phyloP scores from a whole-genome alignment of 164 flowering plant genomes.

The Vitis cinerea region DNA sequence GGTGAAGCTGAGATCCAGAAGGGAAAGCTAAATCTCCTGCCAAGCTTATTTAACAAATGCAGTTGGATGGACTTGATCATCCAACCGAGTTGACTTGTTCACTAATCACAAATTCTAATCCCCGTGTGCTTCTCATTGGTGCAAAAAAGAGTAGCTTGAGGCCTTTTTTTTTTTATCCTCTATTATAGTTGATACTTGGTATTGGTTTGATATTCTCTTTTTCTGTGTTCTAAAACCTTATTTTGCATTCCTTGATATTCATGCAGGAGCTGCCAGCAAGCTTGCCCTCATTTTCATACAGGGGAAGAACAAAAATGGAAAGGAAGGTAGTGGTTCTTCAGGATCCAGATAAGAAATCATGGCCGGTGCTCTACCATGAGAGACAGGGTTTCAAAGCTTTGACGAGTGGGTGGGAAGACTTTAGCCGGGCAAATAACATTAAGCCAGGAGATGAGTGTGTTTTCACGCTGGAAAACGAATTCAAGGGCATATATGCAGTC shows the following conservation, averaged over 20 bases:
- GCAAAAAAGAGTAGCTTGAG: neutral
- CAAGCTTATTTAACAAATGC: too few relatives aligned
- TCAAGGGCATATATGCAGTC: constrained; percentile 18
- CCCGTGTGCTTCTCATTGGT: too few relatives aligned
- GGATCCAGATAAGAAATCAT: constrained; percentile 27
- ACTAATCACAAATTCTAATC: neutral
- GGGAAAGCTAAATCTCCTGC: too few relatives aligned
- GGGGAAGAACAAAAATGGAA: constrained; percentile 4
- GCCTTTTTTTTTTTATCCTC: neutral
- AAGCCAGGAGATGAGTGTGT: constrained; percentile 31
- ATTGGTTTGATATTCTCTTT: neutral
- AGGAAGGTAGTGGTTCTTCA: constrained; percentile 25
- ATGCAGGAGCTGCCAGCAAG: constrained; percentile 31
- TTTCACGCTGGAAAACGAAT: constrained; percentile 11
- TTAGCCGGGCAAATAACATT: constrained; percentile 33
- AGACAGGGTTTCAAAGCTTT: constrained; percentile 11
- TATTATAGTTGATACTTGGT: too few relatives aligned
- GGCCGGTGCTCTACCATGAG: constrained; percentile 43
- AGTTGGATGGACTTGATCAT: too few relatives aligned
- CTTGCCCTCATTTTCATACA: constrained; percentile 2
- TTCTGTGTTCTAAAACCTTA: neutral
- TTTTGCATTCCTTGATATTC: constrained; percentile 2
- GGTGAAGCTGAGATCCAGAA: neutral
- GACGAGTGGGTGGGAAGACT: constrained; percentile 35
- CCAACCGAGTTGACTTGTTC: neutral